Percentiles rank a stretch among this genome's conserved stretches.
Conservation (phyloP, 2,329 filamentous ascomycete species). For the Fusarium sp. region DNA sequence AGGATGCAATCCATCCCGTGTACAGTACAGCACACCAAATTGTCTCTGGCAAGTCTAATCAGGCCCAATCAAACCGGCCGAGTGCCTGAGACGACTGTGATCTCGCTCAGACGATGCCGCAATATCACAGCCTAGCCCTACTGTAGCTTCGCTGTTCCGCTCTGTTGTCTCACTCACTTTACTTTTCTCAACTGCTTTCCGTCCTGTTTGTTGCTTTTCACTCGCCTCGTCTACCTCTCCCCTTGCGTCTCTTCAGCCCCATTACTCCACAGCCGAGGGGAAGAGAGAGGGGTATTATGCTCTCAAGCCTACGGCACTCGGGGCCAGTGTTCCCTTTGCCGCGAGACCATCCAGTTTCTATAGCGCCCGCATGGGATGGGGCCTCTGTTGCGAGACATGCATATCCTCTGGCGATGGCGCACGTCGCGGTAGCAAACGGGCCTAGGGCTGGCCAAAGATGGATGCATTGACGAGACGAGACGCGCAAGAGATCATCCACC, state of each 20-base stretch:
- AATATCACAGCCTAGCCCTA: slow-evolving; percentile 7
- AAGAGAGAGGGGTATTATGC: neutral
- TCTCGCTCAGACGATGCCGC: neutral
- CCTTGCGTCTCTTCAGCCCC: slow-evolving; percentile 28
- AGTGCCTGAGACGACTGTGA: slow-evolving; percentile 29
- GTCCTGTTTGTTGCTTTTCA: slow-evolving; percentile 11
- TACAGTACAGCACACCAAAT: neutral
- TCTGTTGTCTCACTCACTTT: slow-evolving; percentile 14
- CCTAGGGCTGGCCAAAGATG: slow-evolving; percentile 1
- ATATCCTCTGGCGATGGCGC: slow-evolving; percentile 9
- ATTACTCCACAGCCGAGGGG: slow-evolving; percentile 23
- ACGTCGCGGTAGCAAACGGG: slow-evolving; percentile 8
- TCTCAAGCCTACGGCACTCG: neutral
- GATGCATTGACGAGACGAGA: slow-evolving; percentile 10
- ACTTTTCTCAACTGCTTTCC: slow-evolving; percentile 21
- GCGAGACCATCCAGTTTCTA: slow-evolving; percentile 13
- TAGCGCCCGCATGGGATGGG: slow-evolving; percentile 18
- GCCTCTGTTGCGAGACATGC: slow-evolving; percentile 35
- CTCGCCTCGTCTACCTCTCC: slow-evolving; percentile 6
- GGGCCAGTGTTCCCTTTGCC: slow-evolving; percentile 5
- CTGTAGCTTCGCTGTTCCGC: slow-evolving; percentile 1
- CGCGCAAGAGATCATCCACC: slow-evolving; percentile 3
- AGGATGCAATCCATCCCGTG: slow-evolving; percentile 4
- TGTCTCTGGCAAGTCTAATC: slow-evolving; percentile 1
- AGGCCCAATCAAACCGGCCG: slow-evolving; percentile 25